Evolutionary conservation across 345 rosid genomes (phyloP).

Genomic region (Geranium brycei): DNA sequence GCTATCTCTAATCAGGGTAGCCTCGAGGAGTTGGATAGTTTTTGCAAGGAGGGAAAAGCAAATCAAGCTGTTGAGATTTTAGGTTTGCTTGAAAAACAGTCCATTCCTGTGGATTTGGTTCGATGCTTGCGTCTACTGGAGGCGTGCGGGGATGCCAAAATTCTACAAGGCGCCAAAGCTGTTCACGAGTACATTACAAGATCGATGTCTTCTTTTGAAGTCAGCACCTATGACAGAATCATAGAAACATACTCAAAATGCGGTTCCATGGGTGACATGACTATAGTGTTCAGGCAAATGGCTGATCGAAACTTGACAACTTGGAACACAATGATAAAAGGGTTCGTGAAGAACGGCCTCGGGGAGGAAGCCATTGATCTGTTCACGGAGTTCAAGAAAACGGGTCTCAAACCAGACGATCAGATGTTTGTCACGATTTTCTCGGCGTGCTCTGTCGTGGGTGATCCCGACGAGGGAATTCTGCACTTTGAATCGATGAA

Average conservation of each 20-base stretch:
- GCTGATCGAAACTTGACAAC: constrained; percentile 34
- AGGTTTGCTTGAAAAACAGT: constrained; percentile 26
- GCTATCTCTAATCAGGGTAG: constrained; percentile 8
- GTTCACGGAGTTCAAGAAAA: constrained; percentile 46
- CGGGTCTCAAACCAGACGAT: constrained; percentile 47
- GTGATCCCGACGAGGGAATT: constrained; percentile 65
- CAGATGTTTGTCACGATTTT: constrained; percentile 43
- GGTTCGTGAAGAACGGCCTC: constrained; percentile 57
- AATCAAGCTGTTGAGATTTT: constrained; percentile 44
- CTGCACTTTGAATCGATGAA: constrained; percentile 62
- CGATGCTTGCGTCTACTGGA: constrained; percentile 36
- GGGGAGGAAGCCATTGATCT: constrained; percentile 81
- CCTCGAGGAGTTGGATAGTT: constrained; percentile 36
- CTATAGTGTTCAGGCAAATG: constrained; percentile 42
- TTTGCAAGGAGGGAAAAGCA: constrained; percentile 42
- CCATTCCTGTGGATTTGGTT: constrained; percentile 33
- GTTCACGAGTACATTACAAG: constrained; percentile 36
- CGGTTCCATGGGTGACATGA: constrained; percentile 39
- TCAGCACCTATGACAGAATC: constrained; percentile 31
- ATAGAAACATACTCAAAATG: constrained; percentile 63
- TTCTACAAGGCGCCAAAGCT: constrained; percentile 45
- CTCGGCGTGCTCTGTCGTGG: constrained; percentile 47
- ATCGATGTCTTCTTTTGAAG: constrained; percentile 20
- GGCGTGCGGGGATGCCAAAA: constrained; percentile 50
- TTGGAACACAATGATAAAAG: constrained; percentile 51